A percentile compares a stretch with the other conserved stretches of the same genome.
Conservation (phyloP, 176 grass and related monocot species). For the Aechmea fasciata region DNA sequence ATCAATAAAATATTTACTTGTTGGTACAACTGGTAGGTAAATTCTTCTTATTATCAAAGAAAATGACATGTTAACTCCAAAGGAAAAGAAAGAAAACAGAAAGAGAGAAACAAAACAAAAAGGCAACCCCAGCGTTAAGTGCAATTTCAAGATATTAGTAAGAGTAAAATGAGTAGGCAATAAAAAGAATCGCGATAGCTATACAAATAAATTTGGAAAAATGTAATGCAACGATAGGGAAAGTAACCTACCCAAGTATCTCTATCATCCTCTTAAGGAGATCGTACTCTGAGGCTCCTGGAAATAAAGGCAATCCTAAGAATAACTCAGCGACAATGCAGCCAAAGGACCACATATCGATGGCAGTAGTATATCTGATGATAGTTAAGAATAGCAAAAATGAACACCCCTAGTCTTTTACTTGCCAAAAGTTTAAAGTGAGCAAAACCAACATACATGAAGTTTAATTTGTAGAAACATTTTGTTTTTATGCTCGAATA, state of each 20-base stretch:
- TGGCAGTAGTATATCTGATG: constrained; percentile 84
- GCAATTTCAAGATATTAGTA: too few species aligned
- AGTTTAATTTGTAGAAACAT: not conserved
- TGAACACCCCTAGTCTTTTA: constrained; percentile 12
- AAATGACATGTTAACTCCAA: not conserved
- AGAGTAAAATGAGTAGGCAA: too few species aligned
- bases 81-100: not conserved
- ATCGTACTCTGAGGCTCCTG: constrained; percentile 91
- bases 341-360: constrained; percentile 99
- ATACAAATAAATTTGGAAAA: constrained; percentile 6
- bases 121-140: too few species aligned
- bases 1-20: too few species aligned
- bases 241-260: constrained; percentile 58
- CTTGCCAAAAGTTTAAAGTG: constrained; percentile 11
- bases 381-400: constrained; percentile 46
- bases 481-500: too few species aligned
- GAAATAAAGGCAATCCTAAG: constrained; percentile 95
- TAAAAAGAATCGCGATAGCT: too few species aligned
- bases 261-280: constrained; percentile 86
- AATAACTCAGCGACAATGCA: constrained; percentile 92
- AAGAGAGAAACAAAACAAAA: too few species aligned
- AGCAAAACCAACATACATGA: not conserved
- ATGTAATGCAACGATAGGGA: constrained; percentile 3
- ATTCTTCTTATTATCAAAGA: not conserved
- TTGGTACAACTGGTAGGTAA: not conserved